Conservation (phyloP, 164 flowering plant genomes). For the Vitis cinerea region DNA sequence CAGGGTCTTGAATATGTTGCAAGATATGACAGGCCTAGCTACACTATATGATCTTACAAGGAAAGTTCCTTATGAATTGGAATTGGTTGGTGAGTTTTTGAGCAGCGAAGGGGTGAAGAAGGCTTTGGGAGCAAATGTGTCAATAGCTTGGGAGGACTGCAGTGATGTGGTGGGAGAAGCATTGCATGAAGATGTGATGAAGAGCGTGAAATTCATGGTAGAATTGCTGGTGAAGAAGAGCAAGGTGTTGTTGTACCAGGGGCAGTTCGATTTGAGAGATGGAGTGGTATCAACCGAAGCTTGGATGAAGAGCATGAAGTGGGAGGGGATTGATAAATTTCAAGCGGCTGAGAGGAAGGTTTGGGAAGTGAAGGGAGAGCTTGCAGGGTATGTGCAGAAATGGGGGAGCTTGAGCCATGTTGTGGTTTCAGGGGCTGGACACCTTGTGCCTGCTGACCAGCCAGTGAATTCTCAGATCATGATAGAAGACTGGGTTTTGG, state of each 20-base stretch:
- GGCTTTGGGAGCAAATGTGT: slow-evolving; percentile 46
- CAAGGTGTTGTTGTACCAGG: slow-evolving; percentile 55
- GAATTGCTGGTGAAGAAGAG: slow-evolving; percentile 53
- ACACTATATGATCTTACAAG: slow-evolving; percentile 46
- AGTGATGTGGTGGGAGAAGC: slow-evolving; percentile 44
- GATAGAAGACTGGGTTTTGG: slow-evolving; percentile 83
- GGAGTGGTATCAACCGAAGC: slow-evolving; percentile 70
- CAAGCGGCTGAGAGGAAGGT: slow-evolving; percentile 56
- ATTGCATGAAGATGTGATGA: slow-evolving; percentile 77
- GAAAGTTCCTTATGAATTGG: slow-evolving; percentile 40
- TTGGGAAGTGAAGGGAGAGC: slow-evolving; percentile 56
- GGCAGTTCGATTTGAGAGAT: slow-evolving; percentile 59
- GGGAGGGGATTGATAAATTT: slow-evolving; percentile 56
- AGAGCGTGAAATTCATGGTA: slow-evolving; percentile 72
- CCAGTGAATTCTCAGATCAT: slow-evolving; percentile 61
- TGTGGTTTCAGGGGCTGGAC: slow-evolving; percentile 72
- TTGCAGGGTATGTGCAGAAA: slow-evolving; percentile 82
- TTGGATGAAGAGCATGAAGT: slow-evolving; percentile 65
- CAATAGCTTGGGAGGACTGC: slow-evolving; percentile 49
- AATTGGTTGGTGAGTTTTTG: slow-evolving; percentile 33
- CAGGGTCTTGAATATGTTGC: slow-evolving; percentile 27
- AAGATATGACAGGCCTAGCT: slow-evolving; percentile 53
- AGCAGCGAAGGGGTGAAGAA: slow-evolving; percentile 36
- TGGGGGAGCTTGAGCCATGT: slow-evolving; percentile 64
- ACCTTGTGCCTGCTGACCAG: slow-evolving; percentile 80